These are phyloP conservation scores for Chaetomium olivaceum DNA, from an alignment of 2,329 filamentous ascomycete genomes.

Conservation along the genomic window DNA sequence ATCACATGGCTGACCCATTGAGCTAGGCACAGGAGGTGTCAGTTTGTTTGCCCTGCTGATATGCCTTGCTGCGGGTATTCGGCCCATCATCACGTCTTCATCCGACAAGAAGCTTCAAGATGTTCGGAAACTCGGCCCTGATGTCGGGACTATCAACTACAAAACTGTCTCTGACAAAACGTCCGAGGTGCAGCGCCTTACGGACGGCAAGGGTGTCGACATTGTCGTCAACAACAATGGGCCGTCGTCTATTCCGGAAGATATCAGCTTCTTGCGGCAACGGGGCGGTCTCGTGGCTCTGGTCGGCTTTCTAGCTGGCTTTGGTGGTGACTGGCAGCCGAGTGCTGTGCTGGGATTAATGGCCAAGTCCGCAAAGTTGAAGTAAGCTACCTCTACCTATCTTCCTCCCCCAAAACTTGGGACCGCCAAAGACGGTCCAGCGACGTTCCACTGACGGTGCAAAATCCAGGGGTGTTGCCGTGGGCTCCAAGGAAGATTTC, in stretches of 20 bases:
- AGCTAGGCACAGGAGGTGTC: conserved; percentile 35
- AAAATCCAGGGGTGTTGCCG: conserved; percentile 19
- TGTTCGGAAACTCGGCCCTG: conserved; percentile 28
- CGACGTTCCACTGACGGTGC: background rate
- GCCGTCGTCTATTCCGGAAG: conserved; percentile 27
- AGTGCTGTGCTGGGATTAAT: conserved; percentile 24
- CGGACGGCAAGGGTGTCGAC: conserved; percentile 34
- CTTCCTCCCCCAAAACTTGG: background rate
- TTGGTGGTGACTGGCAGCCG: conserved; percentile 23
- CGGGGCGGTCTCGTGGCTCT: conserved; percentile 23
- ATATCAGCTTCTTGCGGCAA: conserved; percentile 24
- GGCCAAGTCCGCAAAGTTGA: conserved; percentile 25
- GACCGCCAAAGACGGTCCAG: background rate
- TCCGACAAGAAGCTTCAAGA: conserved; percentile 34
- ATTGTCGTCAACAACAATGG: conserved; percentile 36
- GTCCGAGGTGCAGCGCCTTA: conserved; percentile 29
- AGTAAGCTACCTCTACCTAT: conserved; percentile 20
- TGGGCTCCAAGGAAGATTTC: conserved; percentile 26
- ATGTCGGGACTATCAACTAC: conserved; percentile 32
- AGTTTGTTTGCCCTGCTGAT: conserved; percentile 34
- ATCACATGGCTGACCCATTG: background rate
- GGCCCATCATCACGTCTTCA: conserved; percentile 37
- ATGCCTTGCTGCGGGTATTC: conserved; percentile 31
- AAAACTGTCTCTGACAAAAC: conserved; percentile 24
- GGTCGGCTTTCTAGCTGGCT: conserved; percentile 28